Evolutionary conservation across 2,329 filamentous ascomycete genomes (phyloP).

Genomic region (Pestalotiopsis sp.): DNA sequence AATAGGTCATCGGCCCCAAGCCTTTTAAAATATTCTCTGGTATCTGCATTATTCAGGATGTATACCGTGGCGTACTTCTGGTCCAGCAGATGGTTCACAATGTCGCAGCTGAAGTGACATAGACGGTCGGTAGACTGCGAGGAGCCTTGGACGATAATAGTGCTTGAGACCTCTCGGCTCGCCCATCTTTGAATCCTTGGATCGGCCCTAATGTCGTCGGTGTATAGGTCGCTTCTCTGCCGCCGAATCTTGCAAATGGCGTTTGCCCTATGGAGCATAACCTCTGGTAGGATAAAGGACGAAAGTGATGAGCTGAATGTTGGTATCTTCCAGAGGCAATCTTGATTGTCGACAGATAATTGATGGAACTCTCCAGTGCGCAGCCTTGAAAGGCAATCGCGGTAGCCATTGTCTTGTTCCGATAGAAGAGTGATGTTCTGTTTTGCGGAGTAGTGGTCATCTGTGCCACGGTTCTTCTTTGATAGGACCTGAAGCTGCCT

Average conservation of each 20-base stretch:
- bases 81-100: neutral
- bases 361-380: too few species aligned
- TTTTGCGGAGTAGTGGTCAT: too few species aligned
- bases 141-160: neutral
- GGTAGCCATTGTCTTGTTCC: too few species aligned
- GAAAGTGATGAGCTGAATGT: too few species aligned
- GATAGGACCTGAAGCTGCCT: too few species aligned
- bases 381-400: too few species aligned
- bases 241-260: neutral
- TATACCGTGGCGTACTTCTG: neutral
- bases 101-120: neutral
- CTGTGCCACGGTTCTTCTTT: too few species aligned
- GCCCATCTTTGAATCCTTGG: neutral
- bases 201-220: neutral
- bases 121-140: neutral
- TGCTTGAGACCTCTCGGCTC: neutral
- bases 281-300: too few species aligned
- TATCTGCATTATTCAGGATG: neutral
- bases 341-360: too few species aligned
- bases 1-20: neutral
- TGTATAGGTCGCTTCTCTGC: neutral
- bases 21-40: neutral
- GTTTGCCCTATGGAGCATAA: neutral
- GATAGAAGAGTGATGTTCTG: too few species aligned
- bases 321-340: too few species aligned